Evolutionary conservation across 257 asterid species (phyloP), one percentile per base, ranked within the genome.

Genomic region (Nicotiana noctiflora): DNA sequence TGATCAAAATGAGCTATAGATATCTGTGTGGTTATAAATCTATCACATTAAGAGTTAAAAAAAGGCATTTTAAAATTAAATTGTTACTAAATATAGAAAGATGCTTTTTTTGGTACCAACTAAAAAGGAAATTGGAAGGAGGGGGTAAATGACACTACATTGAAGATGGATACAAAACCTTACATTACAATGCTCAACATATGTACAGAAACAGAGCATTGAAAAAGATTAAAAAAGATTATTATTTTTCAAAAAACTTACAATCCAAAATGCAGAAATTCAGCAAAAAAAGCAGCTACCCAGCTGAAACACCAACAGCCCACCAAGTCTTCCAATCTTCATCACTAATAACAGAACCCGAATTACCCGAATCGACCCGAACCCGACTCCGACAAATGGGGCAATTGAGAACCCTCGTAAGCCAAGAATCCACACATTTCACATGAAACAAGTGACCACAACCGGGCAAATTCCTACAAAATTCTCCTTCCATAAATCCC

Each of bases 331-430:
- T 89, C 94, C 92, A 89, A 75, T 92, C 97, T 60, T 83, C 95
- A 46, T 86, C 90, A 62, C 80, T 34, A 10, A 31, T 70, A 29
- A 79, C 23, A 44, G 76, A 76, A 44, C 87, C 82, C 17, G n/a
- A n/a, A n/a, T n/a, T n/a, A n/a, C n/a, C n/a, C n/a, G 83, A 85
- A 56, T 81, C 87, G 68, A 90, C 82, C 77, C 86, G 87, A 21
- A 93, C 92, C 87, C 86, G 88, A 83, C 88, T 85, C 74, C 98
- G 89, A 79, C 98, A 95, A 83, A 92, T 82, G 40, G 98, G 98
- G 86, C 98, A 95, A 76, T 86, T 93, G 62, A 91, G 91, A 52
- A 82, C 92, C 84, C 88, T 91, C 31, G 75, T 77, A 56, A 95
- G 90, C 98, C 99, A 95, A 81, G 77, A 85, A 87, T 93, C 97